Evolutionary conservation across 768 basidiomycete genomes (phyloP).

Genomic region (Tricholoma terreum): DNA sequence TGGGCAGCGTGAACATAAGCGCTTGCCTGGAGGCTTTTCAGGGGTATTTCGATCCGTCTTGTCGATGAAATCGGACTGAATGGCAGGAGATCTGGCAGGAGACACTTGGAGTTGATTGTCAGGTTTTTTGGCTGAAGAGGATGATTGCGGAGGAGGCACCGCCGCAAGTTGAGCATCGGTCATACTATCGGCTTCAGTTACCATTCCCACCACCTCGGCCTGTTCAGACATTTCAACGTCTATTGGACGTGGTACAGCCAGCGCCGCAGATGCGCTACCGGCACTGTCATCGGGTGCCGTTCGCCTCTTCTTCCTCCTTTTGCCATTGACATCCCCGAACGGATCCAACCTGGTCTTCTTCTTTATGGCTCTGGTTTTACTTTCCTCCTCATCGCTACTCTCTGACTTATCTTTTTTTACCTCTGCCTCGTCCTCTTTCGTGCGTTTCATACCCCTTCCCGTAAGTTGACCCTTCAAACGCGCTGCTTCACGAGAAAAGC

Average conservation of each 20-base stretch:
- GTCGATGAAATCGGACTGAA: neutral
- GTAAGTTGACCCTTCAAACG: slow-evolving; percentile 60
- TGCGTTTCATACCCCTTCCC: slow-evolving; percentile 47
- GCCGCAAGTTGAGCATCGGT: neutral
- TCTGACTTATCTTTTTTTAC: slow-evolving; percentile 27
- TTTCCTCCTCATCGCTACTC: slow-evolving; percentile 53
- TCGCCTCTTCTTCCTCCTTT: slow-evolving; percentile 40
- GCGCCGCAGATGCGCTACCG: neutral
- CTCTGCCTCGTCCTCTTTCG: slow-evolving; percentile 38
- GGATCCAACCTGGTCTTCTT: slow-evolving; percentile 62
- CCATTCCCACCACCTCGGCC: neutral
- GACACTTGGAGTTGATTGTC: neutral
- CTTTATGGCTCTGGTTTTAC: slow-evolving; percentile 52
- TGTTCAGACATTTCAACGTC: slow-evolving; percentile 3
- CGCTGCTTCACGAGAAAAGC: slow-evolving; percentile 50
- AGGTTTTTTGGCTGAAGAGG: neutral
- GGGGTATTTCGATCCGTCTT: neutral
- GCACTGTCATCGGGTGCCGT: slow-evolving; percentile 3
- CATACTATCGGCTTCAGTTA: neutral
- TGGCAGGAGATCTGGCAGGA: neutral
- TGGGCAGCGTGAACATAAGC: neutral
- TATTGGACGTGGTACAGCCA: neutral
- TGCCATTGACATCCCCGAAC: slow-evolving; percentile 45
- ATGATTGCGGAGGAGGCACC: neutral
- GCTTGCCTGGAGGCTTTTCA: neutral